phyloP scores from a whole-genome alignment of 495 filamentous ascomycete species.

The Venustampulla echinocandica region DNA sequence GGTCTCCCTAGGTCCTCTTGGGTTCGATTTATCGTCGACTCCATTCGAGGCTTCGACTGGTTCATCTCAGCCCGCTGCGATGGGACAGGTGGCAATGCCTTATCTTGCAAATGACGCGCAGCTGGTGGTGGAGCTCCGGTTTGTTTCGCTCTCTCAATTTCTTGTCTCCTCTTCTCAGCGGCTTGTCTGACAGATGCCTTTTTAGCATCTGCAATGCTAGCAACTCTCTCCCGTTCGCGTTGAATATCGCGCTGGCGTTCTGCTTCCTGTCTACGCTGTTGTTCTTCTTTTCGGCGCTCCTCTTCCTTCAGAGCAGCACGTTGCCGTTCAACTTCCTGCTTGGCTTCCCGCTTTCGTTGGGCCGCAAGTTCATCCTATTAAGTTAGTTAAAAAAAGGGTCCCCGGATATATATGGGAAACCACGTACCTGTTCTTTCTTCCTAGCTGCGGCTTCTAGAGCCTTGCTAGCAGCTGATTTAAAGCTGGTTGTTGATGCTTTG shows the following conservation, averaged over 20 bases:
- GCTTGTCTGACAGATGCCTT: slow-evolving; percentile 65
- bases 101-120: slow-evolving; percentile 27
- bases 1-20: slow-evolving; percentile 35
- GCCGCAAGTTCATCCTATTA: slow-evolving; percentile 58
- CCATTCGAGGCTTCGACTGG: slow-evolving; percentile 30
- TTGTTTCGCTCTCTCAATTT: slow-evolving; percentile 56
- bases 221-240: slow-evolving; percentile 27
- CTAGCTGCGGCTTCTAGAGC: slow-evolving; percentile 57
- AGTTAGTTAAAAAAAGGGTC: slow-evolving; percentile 29
- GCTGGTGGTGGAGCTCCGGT: slow-evolving; percentile 46
- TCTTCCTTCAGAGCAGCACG: slow-evolving; percentile 53
- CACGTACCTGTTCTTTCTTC: slow-evolving; percentile 55
- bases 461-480: slow-evolving; percentile 65
- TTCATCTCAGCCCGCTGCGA: slow-evolving; percentile 5
- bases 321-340: slow-evolving; percentile 69
- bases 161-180: slow-evolving; percentile 52
- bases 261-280: slow-evolving; percentile 36
- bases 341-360: slow-evolving; percentile 70
- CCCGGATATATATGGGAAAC: background rate
- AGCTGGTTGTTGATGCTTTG: slow-evolving; percentile 53
- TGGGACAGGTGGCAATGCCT: slow-evolving; percentile 19
- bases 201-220: slow-evolving; percentile 40
- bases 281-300: slow-evolving; percentile 41
- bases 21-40: slow-evolving; percentile 27
- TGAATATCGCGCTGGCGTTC: slow-evolving; percentile 43